Evolutionary conservation across 148 eudicot species (phyloP), one percentile per base, ranked within the genome.

Genomic region (Rhododendron ovatum): DNA sequence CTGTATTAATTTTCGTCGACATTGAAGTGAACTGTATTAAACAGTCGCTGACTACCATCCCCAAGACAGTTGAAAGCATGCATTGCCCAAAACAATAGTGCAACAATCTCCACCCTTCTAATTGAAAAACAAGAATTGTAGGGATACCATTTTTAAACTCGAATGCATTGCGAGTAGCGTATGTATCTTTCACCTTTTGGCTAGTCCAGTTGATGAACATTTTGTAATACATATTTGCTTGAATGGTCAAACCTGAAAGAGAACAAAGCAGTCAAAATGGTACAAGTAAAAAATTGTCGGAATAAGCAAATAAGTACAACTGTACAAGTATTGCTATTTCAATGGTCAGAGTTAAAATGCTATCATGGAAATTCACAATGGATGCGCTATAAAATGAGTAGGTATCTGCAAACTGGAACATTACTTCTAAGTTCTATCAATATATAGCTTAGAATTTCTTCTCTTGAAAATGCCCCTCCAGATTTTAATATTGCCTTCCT

Each of bases 171-270:
- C 90, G 94, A 79, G 91, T 91, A 77, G 91, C 88, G 82, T 88
- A 92, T 86, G 95, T 85, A 86, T 98, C 94, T 85, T 95, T 95
- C 95, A 98, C 93, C 91, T 94, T 95, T 89, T 98, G 96, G 91
- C 98, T 95, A 85, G 98, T 93, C 99, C 99, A 98, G 88, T 89
- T 95, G 87, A 95, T 98, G 86, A 98, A 97, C 93, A 94, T 90
- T 92, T 95, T 95, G 83, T 93, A 93, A 82, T 93, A 98, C 92
- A 95, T 88, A 88, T 98, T 98, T 48, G 99, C 96, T 92, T 98
- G 98, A 82, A 98, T 91, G 20, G 99, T 95, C 92, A 95, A 90
- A 86, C 98, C 98, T 97, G 93, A 69, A 84, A 87, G 57, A 88
- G 48, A 69, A 37, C 69, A 86, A 83, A 33, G 63, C 9, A 20